phyloP scores from a whole-genome alignment of 495 filamentous ascomycete genomes.

The Amorphotheca resinae region DNA sequence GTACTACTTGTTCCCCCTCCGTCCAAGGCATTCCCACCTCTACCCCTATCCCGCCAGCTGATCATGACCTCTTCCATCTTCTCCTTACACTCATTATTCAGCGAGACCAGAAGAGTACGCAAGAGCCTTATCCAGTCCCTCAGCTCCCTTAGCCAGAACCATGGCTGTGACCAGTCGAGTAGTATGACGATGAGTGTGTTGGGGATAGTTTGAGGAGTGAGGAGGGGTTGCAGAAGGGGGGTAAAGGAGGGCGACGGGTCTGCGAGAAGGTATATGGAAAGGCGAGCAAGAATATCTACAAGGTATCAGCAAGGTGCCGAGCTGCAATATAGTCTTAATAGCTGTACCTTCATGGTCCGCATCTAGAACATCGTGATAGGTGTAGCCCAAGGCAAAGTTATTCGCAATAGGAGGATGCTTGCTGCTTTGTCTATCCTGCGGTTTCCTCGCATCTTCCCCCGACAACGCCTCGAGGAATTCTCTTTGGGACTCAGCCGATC shows the following conservation, averaged over 20 bases:
- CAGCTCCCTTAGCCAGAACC: conserved; percentile 81
- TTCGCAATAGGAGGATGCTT: conserved; percentile 75
- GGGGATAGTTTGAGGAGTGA: conserved; percentile 75
- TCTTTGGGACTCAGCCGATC: conserved; percentile 75
- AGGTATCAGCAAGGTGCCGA: conserved; percentile 12
- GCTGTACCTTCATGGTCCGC: conserved; percentile 77
- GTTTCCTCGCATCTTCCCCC: conserved; percentile 45
- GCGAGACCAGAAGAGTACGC: conserved; percentile 56
- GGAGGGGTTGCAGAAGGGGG: conserved; percentile 68
- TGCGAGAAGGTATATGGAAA: conserved; percentile 81
- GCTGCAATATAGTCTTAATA: not conserved
- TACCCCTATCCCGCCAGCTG: conserved; percentile 44
- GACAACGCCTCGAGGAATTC: conserved; percentile 80
- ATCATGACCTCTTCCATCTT: conserved; percentile 76
- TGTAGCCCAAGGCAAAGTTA: conserved; percentile 86
- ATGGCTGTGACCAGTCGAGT: conserved; percentile 85
- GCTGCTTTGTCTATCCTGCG: conserved; percentile 44
- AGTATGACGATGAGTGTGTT: conserved; percentile 81
- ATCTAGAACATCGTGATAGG: conserved; percentile 89
- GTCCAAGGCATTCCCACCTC: conserved; percentile 36
- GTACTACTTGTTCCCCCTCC: conserved; percentile 27
- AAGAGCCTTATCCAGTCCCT: conserved; percentile 79
- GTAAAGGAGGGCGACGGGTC: conserved; percentile 73
- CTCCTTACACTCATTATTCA: conserved; percentile 65
- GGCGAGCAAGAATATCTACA: conserved; percentile 76